Evolutionary conservation across 176 grass and related monocot genomes (phyloP), one percentile per base, ranked within the genome.

Genomic region (Zizania latifolia): DNA sequence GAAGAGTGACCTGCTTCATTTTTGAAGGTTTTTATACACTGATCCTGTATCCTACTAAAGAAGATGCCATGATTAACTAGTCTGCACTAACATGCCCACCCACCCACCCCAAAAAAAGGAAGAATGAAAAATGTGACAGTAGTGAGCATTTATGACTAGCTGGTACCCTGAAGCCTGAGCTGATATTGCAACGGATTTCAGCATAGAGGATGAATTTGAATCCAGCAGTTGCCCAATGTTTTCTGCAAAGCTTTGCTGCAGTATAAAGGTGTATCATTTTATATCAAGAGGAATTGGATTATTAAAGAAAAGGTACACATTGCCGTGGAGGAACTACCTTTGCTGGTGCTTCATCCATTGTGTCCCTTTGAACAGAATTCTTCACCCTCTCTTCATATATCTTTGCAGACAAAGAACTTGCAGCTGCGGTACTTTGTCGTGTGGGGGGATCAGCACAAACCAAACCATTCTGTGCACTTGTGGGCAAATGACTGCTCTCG

Each of bases 171-270:
- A 78, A 84, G 80, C 76, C 38, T 81, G 86, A 56, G 83, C 62
- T 59, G 83, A 75, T 78, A 78, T 81, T 74, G 80, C 62, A 65
- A 84, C 56, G 1, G 83, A 71, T 55, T 89, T 93, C 17, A 89
- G 59, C 44, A 81, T 78, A 17, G 86, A 81, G 45, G 90, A 70
- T 1, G 78, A 76, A 48, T 81, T 89, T 39, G 86, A 60, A 36
- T 89, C 90, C 77, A 93, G 81, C 68, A 93, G 46, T 38, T 89
- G 86, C 10, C 80, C 66, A 64, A 65, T 50, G 31, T 45, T 93
- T 64, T 89, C 86, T 66, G 53, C 39, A 34, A 78, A 81, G 28
- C 83, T 83, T 81, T 89, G 86, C 80, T 89, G 83, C 21, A 81
- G 76, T 65, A 63, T 16, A 44, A 72, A 35, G 4, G 17, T 17